These are phyloP conservation scores for Ascochyta viciae-villosae DNA, from an alignment of 2,329 filamentous ascomycete genomes.

Conservation along the genomic window DNA sequence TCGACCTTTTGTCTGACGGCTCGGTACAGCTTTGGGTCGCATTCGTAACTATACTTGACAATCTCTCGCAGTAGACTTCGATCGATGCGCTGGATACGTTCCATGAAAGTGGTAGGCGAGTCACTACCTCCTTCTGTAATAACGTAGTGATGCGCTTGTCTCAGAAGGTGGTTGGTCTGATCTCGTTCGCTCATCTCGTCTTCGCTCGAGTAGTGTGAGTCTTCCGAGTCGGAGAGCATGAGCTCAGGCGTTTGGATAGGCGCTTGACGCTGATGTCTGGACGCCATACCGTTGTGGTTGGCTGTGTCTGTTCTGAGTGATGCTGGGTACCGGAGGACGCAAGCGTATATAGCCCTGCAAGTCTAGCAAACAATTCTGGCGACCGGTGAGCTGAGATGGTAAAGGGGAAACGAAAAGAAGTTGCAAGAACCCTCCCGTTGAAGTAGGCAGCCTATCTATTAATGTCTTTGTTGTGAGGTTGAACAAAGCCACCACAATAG, in stretches of 20 bases:
- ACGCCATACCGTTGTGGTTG: slow-evolving; percentile 11
- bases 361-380: slow-evolving; percentile 11
- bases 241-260: slow-evolving; percentile 5
- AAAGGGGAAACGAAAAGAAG: background rate
- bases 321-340: background rate
- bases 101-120: slow-evolving; percentile 22
- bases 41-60: slow-evolving; percentile 18
- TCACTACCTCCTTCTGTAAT: slow-evolving; percentile 30
- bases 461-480: slow-evolving; percentile 28
- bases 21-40: slow-evolving; percentile 30
- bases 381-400: background rate
- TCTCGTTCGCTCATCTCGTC: slow-evolving; percentile 15
- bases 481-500: slow-evolving; percentile 30
- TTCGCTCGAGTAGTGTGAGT: slow-evolving; percentile 10
- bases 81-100: slow-evolving; percentile 38
- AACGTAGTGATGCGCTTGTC: slow-evolving; percentile 40
- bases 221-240: slow-evolving; percentile 13
- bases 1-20: slow-evolving; percentile 29
- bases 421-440: slow-evolving; percentile 1
- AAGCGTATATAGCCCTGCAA: slow-evolving; percentile 2
- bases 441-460: slow-evolving; percentile 3
- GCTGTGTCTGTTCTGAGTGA: background rate
- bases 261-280: background rate
- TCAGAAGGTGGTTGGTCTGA: slow-evolving; percentile 31
- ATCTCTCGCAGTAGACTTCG: slow-evolving; percentile 31